A percentile compares a stretch with the other conserved stretches of the same genome.
These are phyloP conservation scores for Saksenaea vasiformis DNA, from an alignment of 371 early-diverging fungal species.

Conservation along the genomic window DNA sequence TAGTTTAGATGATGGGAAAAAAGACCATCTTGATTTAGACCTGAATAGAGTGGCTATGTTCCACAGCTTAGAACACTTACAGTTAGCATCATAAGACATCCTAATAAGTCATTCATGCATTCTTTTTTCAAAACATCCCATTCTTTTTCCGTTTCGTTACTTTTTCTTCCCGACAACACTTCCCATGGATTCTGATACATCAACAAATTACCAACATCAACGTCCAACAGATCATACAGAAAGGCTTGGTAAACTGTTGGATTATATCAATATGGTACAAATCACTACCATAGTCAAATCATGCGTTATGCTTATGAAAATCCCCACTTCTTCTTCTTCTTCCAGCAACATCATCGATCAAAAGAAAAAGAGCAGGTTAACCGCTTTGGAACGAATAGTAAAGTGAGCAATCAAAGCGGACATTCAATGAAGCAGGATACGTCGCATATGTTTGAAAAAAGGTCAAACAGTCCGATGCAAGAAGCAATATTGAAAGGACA, in stretches of 20 bases:
- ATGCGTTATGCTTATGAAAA: not conserved
- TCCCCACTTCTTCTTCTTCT: not conserved
- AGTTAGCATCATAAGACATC: not conserved
- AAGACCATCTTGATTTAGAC: not conserved
- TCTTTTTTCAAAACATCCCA: not conserved
- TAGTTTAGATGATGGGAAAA: slow-evolving; percentile 4
- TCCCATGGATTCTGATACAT: slow-evolving; percentile 6
- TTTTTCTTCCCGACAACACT: not conserved
- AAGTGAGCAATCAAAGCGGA: not conserved
- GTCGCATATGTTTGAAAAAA: not conserved
- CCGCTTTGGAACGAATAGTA: not conserved
- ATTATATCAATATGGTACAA: slow-evolving; percentile 24
- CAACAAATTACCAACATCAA: not conserved
- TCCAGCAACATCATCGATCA: slow-evolving; percentile 13
- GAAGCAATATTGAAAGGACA: slow-evolving; percentile 1
- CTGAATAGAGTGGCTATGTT: not conserved
- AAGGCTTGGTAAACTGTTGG: slow-evolving; percentile 15
- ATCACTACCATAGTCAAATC: too few relatives aligned
- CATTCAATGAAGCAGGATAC: not conserved
- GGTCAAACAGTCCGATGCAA: not conserved
- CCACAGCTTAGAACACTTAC: slow-evolving; percentile 1
- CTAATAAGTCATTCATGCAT: not conserved
- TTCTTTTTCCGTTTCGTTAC: not conserved
- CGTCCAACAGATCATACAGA: slow-evolving; percentile 18
- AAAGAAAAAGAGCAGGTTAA: slow-evolving; percentile 11